Evolutionary conservation across 108 stramenopile species (phyloP).

Genomic region (Conticribra weissflogii): DNA sequence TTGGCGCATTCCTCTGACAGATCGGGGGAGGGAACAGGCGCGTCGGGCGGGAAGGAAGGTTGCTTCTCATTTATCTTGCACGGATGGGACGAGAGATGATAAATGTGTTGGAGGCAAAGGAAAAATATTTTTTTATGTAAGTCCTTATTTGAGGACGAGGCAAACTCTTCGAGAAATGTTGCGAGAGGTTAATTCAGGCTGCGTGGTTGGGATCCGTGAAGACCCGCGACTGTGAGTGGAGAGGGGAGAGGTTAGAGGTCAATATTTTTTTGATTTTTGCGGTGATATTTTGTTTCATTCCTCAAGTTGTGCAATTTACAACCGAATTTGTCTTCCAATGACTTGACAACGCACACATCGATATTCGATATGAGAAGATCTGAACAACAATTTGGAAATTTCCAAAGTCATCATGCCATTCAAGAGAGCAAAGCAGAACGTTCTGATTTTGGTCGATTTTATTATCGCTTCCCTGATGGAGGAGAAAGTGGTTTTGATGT

Average conservation of each 20-base stretch:
- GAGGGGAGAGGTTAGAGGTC: no score
- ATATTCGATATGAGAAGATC: no score
- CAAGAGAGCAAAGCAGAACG: conserved; percentile 57
- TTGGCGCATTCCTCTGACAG: conserved; percentile 65
- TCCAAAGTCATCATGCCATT: conserved; percentile 65
- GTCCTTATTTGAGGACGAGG: conserved; percentile 65
- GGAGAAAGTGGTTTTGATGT: conserved; percentile 74
- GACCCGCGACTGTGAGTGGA: conserved; percentile 75
- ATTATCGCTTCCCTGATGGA: conserved; percentile 61
- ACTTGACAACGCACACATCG: no score
- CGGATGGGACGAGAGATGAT: not conserved
- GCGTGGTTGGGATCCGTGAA: conserved; percentile 66
- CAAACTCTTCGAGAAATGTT: conserved; percentile 57
- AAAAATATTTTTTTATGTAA: conserved; percentile 53
- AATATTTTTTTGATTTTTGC: no score
- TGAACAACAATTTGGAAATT: conserved; percentile 89
- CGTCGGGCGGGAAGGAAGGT: conserved; percentile 17
- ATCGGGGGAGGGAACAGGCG: conserved; percentile 20
- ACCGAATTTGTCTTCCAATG: no score
- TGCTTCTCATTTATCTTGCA: conserved; percentile 5
- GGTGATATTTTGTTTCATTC: not conserved
- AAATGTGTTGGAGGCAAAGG: conserved; percentile 14
- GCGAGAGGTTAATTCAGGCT: conserved; percentile 42
- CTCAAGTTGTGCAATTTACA: not conserved
- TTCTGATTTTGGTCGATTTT: conserved; percentile 63